phyloP scores from a whole-genome alignment of 305 asterid genomes.

The Solanum chacoense region DNA sequence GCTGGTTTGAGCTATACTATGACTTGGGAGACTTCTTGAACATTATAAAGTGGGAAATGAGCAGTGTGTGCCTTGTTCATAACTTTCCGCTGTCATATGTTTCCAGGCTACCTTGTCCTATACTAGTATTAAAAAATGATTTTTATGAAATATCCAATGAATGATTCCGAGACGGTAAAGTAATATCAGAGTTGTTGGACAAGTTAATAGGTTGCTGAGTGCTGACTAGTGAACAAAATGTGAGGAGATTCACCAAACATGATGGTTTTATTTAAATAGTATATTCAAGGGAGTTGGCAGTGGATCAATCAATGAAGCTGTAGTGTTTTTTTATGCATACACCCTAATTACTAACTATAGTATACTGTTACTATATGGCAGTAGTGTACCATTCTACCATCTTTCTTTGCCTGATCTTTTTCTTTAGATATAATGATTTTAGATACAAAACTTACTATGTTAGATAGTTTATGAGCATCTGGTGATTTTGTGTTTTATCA shows the following conservation, averaged over 20 bases:
- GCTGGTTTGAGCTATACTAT: conserved; percentile 17
- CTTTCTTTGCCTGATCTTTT: background rate
- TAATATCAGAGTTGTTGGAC: background rate
- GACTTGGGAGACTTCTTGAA: conserved; percentile 10
- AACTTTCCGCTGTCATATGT: conserved; percentile 8
- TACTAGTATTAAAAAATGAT: background rate
- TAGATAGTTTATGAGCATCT: background rate
- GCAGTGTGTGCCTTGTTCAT: conserved; percentile 15
- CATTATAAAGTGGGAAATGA: conserved; percentile 21
- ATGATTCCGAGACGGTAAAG: background rate
- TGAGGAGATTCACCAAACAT: background rate
- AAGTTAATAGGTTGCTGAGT: background rate
- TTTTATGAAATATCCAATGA: background rate
- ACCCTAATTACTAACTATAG: background rate
- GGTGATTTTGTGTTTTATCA: background rate
- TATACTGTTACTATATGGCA: background rate
- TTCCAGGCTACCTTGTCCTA: background rate
- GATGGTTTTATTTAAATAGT: background rate
- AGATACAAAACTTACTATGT: background rate
- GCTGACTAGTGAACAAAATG: background rate
- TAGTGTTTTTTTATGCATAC: background rate
- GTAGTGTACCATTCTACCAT: background rate
- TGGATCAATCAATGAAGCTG: background rate
- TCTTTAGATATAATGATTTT: background rate
- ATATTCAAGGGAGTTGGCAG: background rate